Percentiles rank a stretch among this genome's conserved stretches.
Conservation (phyloP, 2,329 filamentous ascomycete genomes). For the Talaromyces sp. region DNA sequence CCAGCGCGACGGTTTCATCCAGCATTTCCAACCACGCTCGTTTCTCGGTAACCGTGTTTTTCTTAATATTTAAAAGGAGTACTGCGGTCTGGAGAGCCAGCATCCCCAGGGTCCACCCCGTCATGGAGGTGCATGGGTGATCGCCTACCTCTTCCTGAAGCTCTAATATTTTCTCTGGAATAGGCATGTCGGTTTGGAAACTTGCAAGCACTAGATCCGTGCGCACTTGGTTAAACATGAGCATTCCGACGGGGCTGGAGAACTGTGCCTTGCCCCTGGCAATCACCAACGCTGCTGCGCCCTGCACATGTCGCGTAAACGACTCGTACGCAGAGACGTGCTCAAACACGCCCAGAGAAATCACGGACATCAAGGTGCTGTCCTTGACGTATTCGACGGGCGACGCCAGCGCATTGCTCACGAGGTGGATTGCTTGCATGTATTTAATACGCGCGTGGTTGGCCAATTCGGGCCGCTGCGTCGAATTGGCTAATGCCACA, state of each 20-base stretch:
- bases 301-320: slow-evolving; percentile 21
- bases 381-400: slow-evolving; percentile 20
- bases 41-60: not conserved
- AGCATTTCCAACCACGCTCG: not conserved
- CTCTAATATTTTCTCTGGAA: not conserved
- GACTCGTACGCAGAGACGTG: slow-evolving; percentile 18
- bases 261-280: slow-evolving; percentile 21
- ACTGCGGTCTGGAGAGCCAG: not conserved
- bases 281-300: slow-evolving; percentile 20
- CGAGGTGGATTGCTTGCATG: slow-evolving; percentile 17
- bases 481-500: slow-evolving; percentile 20
- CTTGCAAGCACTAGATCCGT: slow-evolving; percentile 18
- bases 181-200: slow-evolving; percentile 12
- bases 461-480: slow-evolving; percentile 16
- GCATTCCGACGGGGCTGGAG: slow-evolving; percentile 10
- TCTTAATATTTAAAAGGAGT: not conserved
- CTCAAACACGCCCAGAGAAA: slow-evolving; percentile 24
- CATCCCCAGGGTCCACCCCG: not conserved
- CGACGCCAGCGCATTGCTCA: slow-evolving; percentile 19
- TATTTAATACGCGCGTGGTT: slow-evolving; percentile 20
- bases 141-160: not conserved
- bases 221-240: slow-evolving; percentile 23
- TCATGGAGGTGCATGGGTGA: not conserved
- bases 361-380: slow-evolving; percentile 23
- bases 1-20: not conserved